A percentile compares a stretch with the other conserved stretches of the same genome.
These are phyloP conservation scores for Ophiorrhiza pumila DNA, from an alignment of 257 asterid genomes.

Conservation along the genomic window DNA sequence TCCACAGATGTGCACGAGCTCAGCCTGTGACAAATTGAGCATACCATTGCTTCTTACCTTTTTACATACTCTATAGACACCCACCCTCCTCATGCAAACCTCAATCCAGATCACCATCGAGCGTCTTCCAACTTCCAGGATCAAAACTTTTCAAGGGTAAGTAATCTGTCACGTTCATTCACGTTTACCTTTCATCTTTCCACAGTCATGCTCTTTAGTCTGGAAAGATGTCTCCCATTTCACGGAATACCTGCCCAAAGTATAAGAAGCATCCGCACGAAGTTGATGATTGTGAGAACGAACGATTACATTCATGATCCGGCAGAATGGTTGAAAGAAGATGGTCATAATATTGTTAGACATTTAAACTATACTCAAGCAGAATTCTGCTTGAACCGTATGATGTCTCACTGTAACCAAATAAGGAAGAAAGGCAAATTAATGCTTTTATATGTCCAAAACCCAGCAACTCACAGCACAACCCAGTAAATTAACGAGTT, in stretches of 20 bases:
- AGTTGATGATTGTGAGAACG: neutral
- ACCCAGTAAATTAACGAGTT: neutral
- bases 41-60: neutral
- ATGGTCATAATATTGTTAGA: neutral
- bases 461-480: neutral
- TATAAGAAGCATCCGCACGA: conserved; percentile 1
- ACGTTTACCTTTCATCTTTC: no score
- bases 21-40: neutral
- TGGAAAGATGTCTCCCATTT: neutral
- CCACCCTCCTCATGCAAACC: neutral
- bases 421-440: neutral
- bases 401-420: conserved; percentile 1
- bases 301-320: neutral
- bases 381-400: neutral
- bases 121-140: neutral
- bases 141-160: neutral
- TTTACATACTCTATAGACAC: neutral
- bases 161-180: no score
- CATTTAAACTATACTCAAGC: neutral
- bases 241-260: neutral
- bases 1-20: neutral
- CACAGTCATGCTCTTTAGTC: neutral
- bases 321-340: neutral
- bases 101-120: neutral
- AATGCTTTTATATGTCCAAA: neutral